Evolutionary conservation across 2,329 filamentous ascomycete species (phyloP).

Genomic region (Colletotrichum karsti): DNA sequence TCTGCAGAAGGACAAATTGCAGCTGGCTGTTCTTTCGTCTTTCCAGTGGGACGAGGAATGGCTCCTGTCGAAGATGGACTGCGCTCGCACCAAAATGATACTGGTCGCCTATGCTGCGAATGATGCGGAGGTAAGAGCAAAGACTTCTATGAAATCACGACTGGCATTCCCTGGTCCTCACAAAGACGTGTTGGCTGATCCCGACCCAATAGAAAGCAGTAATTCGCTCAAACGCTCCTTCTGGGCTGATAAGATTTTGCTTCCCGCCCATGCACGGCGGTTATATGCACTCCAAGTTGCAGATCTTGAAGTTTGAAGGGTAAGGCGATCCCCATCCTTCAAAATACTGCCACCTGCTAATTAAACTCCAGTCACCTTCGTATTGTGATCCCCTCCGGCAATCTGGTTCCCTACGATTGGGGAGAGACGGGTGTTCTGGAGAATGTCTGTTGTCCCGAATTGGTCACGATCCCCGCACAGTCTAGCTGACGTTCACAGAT

Average conservation of each 20-base stretch:
- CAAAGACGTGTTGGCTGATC: background rate
- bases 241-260: constrained; percentile 71
- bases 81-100: constrained; percentile 66
- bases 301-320: constrained; percentile 75
- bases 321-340: background rate
- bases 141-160: background rate
- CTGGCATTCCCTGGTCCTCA: background rate
- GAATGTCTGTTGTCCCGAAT: constrained; percentile 64
- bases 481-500: constrained; percentile 55
- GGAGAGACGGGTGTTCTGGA: constrained; percentile 86
- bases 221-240: constrained; percentile 58
- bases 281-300: constrained; percentile 94
- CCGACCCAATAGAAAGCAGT: constrained; percentile 50
- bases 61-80: constrained; percentile 77
- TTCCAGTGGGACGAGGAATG: constrained; percentile 88
- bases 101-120: constrained; percentile 65
- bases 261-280: constrained; percentile 85
- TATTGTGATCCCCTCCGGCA: constrained; percentile 87
- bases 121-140: constrained; percentile 58
- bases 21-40: constrained; percentile 84
- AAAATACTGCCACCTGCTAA: background rate
- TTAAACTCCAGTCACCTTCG: constrained; percentile 65
- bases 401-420: constrained; percentile 89
- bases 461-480: background rate
- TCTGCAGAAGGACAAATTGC: constrained; percentile 75